Conservation (phyloP, 805 yeast species). For the Cyberlindnera misumaiensis region DNA sequence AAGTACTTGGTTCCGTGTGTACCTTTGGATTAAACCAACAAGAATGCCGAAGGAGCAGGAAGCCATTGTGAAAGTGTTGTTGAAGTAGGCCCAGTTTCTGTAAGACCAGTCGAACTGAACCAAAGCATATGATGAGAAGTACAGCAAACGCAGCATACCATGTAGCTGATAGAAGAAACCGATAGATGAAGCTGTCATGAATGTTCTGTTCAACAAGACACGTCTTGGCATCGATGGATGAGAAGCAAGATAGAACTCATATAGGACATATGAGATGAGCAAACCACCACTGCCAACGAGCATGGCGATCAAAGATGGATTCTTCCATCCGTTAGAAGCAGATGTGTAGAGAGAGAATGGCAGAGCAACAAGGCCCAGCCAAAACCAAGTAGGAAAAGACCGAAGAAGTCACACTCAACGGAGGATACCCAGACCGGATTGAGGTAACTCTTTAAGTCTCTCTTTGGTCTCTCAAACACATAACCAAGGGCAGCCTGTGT, state of each 20-base stretch:
- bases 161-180: conserved; percentile 28
- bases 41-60: conserved; percentile 32
- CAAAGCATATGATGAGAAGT: conserved; percentile 29
- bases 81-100: conserved; percentile 31
- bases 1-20: conserved; percentile 32
- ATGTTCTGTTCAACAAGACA: conserved; percentile 31
- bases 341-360: conserved; percentile 31
- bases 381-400: conserved; percentile 32
- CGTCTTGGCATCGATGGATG: conserved; percentile 33
- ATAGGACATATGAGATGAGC: conserved; percentile 28
- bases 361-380: conserved; percentile 33
- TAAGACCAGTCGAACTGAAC: conserved; percentile 27
- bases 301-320: conserved; percentile 39
- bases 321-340: conserved; percentile 29
- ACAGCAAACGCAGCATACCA: conserved; percentile 24
- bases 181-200: conserved; percentile 27
- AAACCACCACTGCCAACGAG: conserved; percentile 33
- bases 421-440: conserved; percentile 9
- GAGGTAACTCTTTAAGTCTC: conserved; percentile 2
- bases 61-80: conserved; percentile 31
- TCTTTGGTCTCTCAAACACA: conserved; percentile 4
- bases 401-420: conserved; percentile 34
- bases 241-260: conserved; percentile 31
- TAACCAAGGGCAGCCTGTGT: too few species aligned
- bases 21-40: conserved; percentile 29